phyloP scores from a whole-genome alignment of 345 rosid genomes.

The Syzygium aromaticum region DNA sequence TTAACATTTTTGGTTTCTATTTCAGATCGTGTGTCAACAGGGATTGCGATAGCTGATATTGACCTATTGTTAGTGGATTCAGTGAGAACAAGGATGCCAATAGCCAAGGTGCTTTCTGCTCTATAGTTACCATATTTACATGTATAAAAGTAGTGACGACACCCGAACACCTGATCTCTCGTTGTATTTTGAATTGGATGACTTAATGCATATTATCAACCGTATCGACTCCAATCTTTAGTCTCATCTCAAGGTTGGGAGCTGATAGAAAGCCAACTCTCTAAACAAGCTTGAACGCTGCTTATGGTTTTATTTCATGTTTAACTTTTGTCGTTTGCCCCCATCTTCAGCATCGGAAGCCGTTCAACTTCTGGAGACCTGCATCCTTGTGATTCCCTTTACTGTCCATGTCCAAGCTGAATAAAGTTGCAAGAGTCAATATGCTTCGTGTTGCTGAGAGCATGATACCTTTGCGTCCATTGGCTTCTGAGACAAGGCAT shows the following conservation, averaged over 20 bases:
- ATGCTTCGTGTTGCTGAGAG: not conserved
- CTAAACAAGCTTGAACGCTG: not conserved
- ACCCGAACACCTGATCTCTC: not conserved
- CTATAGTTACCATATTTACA: not conserved
- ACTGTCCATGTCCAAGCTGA: not conserved
- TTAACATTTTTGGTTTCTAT: not conserved
- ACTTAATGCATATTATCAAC: not conserved
- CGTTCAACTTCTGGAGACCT: slow-evolving; percentile 48
- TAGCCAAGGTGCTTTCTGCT: slow-evolving; percentile 44
- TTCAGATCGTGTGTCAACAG: slow-evolving; percentile 68
- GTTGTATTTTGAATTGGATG: not conserved
- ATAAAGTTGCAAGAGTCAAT: not conserved
- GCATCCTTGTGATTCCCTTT: slow-evolving; percentile 13
- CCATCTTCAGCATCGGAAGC: slow-evolving; percentile 43
- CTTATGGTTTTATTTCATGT: not conserved
- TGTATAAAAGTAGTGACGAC: not conserved
- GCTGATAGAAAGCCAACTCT: not conserved
- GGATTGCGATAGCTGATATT: slow-evolving; percentile 75
- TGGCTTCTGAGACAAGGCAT: not conserved
- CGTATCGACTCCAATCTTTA: not conserved
- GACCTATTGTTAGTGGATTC: slow-evolving; percentile 75
- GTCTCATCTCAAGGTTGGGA: not conserved
- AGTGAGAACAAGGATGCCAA: slow-evolving; percentile 77
- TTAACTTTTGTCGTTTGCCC: not conserved
- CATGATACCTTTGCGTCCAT: not conserved